phyloP scores from a whole-genome alignment of 352 stramenopile species.

The Globisporangium emineosum region DNA sequence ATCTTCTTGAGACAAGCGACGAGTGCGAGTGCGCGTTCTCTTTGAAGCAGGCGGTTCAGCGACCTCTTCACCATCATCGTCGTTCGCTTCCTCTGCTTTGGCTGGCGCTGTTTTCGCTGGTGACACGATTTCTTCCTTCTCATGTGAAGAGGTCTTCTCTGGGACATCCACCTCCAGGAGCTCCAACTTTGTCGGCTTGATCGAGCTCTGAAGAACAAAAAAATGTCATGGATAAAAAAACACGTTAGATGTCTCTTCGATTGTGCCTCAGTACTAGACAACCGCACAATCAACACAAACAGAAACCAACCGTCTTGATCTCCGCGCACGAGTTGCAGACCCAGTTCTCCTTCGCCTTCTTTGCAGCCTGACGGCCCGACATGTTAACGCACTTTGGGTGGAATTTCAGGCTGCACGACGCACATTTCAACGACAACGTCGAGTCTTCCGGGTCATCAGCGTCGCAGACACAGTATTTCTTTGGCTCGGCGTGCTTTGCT shows the following conservation, averaged over 20 bases:
- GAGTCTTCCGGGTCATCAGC: constrained; percentile 39
- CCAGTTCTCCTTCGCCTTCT: constrained; percentile 53
- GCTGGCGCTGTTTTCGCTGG: background rate
- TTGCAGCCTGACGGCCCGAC: constrained; percentile 57
- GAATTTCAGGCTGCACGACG: constrained; percentile 60
- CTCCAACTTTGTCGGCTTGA: constrained; percentile 14
- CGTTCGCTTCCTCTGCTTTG: background rate
- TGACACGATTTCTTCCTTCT: background rate
- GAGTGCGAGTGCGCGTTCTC: constrained; percentile 2
- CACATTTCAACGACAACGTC: constrained; percentile 56
- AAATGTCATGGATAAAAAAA: background rate
- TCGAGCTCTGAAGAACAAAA: constrained; percentile 1
- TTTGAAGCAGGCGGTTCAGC: constrained; percentile 1
- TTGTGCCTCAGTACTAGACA: background rate
- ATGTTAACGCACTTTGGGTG: constrained; percentile 83
- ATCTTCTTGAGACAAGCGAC: constrained; percentile 5
- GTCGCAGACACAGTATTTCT: constrained; percentile 47
- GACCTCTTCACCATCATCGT: background rate
- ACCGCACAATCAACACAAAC: background rate
- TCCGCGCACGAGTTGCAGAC: constrained; percentile 31
- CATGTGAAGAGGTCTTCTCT: background rate
- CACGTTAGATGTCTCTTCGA: background rate
- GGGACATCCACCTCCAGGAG: background rate
- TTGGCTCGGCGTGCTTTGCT: constrained; percentile 35
- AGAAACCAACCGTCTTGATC: constrained; percentile 20